Percentiles rank a stretch among this genome's conserved stretches.
These are phyloP conservation scores for Fagus crenata DNA, from an alignment of 306 rosid species.

Conservation along the genomic window DNA sequence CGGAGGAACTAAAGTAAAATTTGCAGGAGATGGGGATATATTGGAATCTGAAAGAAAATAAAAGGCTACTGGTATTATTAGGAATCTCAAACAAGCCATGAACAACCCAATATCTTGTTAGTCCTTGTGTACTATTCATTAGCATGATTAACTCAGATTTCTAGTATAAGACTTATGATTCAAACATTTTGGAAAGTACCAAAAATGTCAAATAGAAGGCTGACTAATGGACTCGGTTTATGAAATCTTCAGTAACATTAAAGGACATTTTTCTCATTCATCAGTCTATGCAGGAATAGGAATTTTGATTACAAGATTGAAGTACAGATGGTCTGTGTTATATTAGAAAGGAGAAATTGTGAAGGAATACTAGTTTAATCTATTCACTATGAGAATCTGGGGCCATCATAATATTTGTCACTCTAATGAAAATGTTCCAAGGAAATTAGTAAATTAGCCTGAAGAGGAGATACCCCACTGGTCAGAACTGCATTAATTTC, in stretches of 20 bases:
- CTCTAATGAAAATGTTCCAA: background rate
- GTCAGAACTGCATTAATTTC: background rate
- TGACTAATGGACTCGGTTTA: background rate
- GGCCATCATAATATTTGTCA: background rate
- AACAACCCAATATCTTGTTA: background rate
- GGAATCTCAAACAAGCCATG: slow-evolving; percentile 21
- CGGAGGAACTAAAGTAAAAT: slow-evolving; percentile 43
- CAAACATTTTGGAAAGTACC: slow-evolving; percentile 3
- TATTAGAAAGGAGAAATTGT: background rate
- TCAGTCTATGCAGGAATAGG: background rate
- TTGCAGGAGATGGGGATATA: slow-evolving; percentile 56
- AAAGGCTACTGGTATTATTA: background rate
- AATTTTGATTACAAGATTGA: background rate
- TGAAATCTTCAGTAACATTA: background rate
- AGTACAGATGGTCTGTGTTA: background rate
- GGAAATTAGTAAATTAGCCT: background rate
- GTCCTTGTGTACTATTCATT: background rate
- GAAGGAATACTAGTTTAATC: background rate
- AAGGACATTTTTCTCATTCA: background rate
- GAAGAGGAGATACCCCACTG: background rate
- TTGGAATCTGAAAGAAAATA: slow-evolving; percentile 45
- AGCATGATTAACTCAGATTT: background rate
- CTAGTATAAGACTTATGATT: background rate
- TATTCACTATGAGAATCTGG: slow-evolving; percentile 2
- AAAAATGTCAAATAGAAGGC: background rate